Percentiles rank a stretch among this genome's conserved stretches.
phyloP scores from a whole-genome alignment of 2,329 filamentous ascomycete species.

The Neonectria punicea region DNA sequence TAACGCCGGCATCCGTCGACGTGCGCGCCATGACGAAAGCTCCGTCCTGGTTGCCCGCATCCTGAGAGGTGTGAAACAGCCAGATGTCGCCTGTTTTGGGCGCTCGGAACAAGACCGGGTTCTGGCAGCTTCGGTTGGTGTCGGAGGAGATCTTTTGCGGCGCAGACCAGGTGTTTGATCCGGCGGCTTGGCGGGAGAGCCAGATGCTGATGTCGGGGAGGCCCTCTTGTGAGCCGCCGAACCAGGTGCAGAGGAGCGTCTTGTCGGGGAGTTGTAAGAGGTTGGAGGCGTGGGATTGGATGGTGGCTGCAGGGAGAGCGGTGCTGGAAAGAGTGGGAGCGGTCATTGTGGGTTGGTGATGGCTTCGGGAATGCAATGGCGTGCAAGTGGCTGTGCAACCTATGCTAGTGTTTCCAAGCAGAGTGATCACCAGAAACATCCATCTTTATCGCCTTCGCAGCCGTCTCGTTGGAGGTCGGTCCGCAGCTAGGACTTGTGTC shows the following conservation, averaged over 20 bases:
- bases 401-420: background rate
- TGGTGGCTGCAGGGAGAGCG: conserved; percentile 51
- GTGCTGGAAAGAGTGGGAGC: conserved; percentile 20
- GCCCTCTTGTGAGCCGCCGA: conserved; percentile 58
- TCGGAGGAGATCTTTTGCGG: conserved; percentile 53
- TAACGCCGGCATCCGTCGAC: conserved; percentile 49
- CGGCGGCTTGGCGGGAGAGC: conserved; percentile 49
- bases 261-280: conserved; percentile 52
- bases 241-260: conserved; percentile 56
- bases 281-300: conserved; percentile 58
- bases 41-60: conserved; percentile 56
- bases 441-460: background rate
- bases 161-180: conserved; percentile 44
- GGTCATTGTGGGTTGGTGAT: background rate
- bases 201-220: conserved; percentile 57
- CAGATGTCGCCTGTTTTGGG: conserved; percentile 50
- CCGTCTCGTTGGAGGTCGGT: too few relatives aligned
- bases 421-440: background rate
- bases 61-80: conserved; percentile 57
- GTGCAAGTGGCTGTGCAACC: background rate
- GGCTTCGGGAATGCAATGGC: background rate
- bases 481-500: conserved; percentile 25
- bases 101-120: conserved; percentile 54
- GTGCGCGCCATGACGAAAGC: conserved; percentile 51
- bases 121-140: conserved; percentile 55